Conservation (phyloP, 2,329 filamentous ascomycete species). For the Fusarium keratoplasticum region DNA sequence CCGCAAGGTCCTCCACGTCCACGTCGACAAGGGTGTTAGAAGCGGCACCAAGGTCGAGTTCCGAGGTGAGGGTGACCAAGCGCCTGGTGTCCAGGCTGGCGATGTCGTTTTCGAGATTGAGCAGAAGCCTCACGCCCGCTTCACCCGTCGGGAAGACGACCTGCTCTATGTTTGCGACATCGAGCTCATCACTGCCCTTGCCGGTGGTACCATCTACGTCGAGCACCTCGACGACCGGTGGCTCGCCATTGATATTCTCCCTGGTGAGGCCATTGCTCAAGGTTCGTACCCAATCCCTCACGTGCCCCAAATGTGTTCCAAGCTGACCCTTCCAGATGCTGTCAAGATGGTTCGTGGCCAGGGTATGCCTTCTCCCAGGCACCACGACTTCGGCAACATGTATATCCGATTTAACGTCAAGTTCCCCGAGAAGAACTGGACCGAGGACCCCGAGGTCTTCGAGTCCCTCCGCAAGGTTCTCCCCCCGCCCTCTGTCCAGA, state of each 20-base stretch:
- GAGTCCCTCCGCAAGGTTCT: slow-evolving; percentile 85
- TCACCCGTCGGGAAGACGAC: slow-evolving; percentile 96
- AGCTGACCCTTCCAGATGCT: slow-evolving; percentile 68
- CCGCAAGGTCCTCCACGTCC: slow-evolving; percentile 97
- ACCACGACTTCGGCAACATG: slow-evolving; percentile 95
- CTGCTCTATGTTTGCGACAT: slow-evolving; percentile 96
- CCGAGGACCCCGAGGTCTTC: slow-evolving; percentile 75
- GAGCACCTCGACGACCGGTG: slow-evolving; percentile 98
- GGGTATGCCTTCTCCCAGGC: slow-evolving; percentile 95
- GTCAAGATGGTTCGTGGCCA: slow-evolving; percentile 96
- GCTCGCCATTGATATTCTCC: slow-evolving; percentile 91
- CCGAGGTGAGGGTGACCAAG: slow-evolving; percentile 95
- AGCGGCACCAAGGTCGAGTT: slow-evolving; percentile 98
- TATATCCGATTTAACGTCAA: slow-evolving; percentile 98
- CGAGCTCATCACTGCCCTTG: slow-evolving; percentile 93
- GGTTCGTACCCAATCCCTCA: slow-evolving; percentile 67
- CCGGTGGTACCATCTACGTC: slow-evolving; percentile 89
- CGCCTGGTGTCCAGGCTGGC: slow-evolving; percentile 90
- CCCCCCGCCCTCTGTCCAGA: slow-evolving; percentile 74
- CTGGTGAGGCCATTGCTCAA: slow-evolving; percentile 93
- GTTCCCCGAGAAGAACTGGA: slow-evolving; percentile 87
- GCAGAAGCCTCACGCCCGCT: slow-evolving; percentile 96
- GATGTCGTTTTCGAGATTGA: slow-evolving; percentile 99
- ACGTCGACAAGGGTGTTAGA: slow-evolving; percentile 94
- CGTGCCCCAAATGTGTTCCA: not conserved